A percentile compares a stretch with the other conserved stretches of the same genome.
phyloP scores from a whole-genome alignment of 2,329 filamentous ascomycete species.

The Trichoderma sp. region DNA sequence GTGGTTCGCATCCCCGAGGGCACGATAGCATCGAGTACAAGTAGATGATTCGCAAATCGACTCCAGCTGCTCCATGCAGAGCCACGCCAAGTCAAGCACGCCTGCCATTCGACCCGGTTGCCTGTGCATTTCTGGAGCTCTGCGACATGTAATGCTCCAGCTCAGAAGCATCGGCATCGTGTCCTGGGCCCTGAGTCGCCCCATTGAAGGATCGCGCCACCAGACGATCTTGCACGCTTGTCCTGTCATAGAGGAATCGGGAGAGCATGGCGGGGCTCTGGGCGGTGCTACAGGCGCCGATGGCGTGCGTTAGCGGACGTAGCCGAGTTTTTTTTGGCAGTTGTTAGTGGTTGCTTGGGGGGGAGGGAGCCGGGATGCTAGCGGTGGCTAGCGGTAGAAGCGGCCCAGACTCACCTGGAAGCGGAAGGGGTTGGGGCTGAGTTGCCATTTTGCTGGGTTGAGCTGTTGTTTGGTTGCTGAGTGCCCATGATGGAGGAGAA shows the following conservation, averaged over 20 bases:
- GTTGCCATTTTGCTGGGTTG: neutral
- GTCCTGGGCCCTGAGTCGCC: neutral
- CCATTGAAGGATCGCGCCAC: slow-evolving; percentile 15
- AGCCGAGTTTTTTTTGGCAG: neutral
- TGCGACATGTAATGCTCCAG: slow-evolving; percentile 10
- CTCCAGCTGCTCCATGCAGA: neutral
- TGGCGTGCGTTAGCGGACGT: slow-evolving; percentile 13
- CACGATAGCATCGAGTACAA: too few species aligned
- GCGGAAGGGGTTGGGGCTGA: slow-evolving; percentile 2
- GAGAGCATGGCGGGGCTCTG: slow-evolving; percentile 1
- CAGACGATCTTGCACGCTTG: slow-evolving; percentile 11
- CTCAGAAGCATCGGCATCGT: neutral
- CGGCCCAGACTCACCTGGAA: neutral
- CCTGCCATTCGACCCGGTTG: neutral
- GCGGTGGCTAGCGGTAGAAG: neutral
- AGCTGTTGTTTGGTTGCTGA: neutral
- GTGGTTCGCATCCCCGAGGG: neutral
- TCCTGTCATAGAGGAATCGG: slow-evolving; percentile 13
- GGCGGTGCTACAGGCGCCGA: slow-evolving; percentile 3
- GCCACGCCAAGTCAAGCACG: neutral
- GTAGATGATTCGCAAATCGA: neutral
- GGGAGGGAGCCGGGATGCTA: neutral
- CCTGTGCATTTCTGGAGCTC: neutral
- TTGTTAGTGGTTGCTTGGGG: neutral
- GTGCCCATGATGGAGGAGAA: slow-evolving; percentile 3